Evolutionary conservation across 805 yeast species (phyloP), one percentile per base, ranked within the genome.

Genomic region (Barnettozyma vustinii): DNA sequence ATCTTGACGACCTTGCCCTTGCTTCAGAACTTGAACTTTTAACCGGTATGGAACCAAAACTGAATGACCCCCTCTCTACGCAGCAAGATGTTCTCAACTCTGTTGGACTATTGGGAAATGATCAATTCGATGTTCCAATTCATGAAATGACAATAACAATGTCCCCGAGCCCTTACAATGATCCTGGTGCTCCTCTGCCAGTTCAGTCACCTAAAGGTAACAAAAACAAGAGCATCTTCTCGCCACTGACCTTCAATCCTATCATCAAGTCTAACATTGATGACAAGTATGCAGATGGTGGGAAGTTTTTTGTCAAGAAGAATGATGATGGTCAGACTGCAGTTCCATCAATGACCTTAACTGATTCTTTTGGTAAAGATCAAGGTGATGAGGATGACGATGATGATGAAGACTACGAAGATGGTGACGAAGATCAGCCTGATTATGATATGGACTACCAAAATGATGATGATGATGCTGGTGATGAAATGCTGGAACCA

Each of bases 171-270:
- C 65, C 77, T 21, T 85, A 85, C 56, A 78, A 73, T 43, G 95
- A 87, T 61, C 95, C 95, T 0, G 95, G 95, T 40, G 95, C 95
- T 0, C 95, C 95, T 3, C 68, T 81, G 2, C 92, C 95, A 0
- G 66, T 78, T 18, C 74, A 54, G 49, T 67, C 79, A 0, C 76
- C 78, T n/a, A 72, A 69, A 10, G 25, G 49, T 1, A 56, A 51
- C 20, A 66, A 63, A 44, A 69, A 64, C 45, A 77, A 69, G 49
- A 87, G 96, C 40, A 80, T 84, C 0, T 91, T 89, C 65, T 87
- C 96, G 0, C 96, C 96, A 0, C 70, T 90, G 39, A 74, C 77
- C 39, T 91, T 90, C 67, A 85, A 87, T 57, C 96, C 96, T 0
- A 76, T 84, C 18, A 84, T 88, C 47, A 82, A 81, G 49, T 76